Conservation (phyloP, 2,329 filamentous ascomycete species). For the Raffaelea ambrosiae region DNA sequence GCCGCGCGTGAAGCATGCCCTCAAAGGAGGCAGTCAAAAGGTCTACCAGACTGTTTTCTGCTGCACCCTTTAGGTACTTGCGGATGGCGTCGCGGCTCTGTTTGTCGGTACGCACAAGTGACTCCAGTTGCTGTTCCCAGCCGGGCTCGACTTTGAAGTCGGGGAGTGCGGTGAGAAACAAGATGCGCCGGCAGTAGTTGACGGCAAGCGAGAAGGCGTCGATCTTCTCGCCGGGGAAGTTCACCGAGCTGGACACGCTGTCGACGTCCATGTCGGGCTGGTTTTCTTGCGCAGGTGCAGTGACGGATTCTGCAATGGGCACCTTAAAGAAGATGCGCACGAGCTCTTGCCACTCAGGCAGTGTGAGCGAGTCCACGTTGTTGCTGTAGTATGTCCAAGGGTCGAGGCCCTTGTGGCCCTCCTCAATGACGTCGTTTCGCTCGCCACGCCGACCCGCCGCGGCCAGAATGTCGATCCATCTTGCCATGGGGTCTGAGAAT, state of each 20-base stretch:
- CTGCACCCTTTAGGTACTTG: slow-evolving; percentile 34
- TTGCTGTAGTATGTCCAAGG: slow-evolving; percentile 45
- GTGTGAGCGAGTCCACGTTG: slow-evolving; percentile 25
- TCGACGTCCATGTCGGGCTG: slow-evolving; percentile 31
- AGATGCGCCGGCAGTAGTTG: slow-evolving; percentile 52
- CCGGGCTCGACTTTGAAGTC: slow-evolving; percentile 59
- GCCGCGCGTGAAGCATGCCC: slow-evolving; percentile 40
- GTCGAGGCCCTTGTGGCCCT: slow-evolving; percentile 81
- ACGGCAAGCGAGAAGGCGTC: slow-evolving; percentile 61
- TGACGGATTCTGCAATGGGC: slow-evolving; percentile 17
- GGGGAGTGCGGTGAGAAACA: slow-evolving; percentile 40
- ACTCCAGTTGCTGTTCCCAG: slow-evolving; percentile 76
- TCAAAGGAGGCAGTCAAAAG: slow-evolving; percentile 49
- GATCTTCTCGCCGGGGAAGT: slow-evolving; percentile 37
- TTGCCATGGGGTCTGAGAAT: slow-evolving; percentile 67
- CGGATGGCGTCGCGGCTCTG: slow-evolving; percentile 52
- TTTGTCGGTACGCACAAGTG: slow-evolving; percentile 61
- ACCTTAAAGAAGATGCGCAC: slow-evolving; percentile 39
- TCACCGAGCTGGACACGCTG: slow-evolving; percentile 29
- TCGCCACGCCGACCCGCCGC: slow-evolving; percentile 58
- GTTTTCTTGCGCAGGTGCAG: neutral
- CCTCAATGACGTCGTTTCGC: slow-evolving; percentile 77
- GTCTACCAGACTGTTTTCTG: slow-evolving; percentile 23
- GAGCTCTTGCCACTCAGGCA: slow-evolving; percentile 46
- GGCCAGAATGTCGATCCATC: slow-evolving; percentile 85